Evolutionary conservation across 345 rosid genomes (phyloP).

Genomic region (Hypericum androsaemum): DNA sequence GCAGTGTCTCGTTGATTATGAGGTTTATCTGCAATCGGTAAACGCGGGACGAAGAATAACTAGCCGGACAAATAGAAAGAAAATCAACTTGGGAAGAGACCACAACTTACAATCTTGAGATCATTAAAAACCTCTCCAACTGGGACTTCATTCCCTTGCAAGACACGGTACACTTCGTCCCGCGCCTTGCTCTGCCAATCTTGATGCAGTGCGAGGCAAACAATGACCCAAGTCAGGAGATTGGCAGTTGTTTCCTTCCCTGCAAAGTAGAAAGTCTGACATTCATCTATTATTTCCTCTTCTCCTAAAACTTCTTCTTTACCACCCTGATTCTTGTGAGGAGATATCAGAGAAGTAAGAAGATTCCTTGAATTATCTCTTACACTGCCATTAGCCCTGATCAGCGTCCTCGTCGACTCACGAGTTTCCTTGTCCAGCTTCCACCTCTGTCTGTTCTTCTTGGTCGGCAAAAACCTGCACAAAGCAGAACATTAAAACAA

Average conservation of each 20-base stretch:
- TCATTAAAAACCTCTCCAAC: constrained; percentile 35
- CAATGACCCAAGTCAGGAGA: constrained; percentile 56
- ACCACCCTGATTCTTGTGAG: constrained; percentile 39
- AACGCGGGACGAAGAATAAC: neutral
- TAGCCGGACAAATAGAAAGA: neutral
- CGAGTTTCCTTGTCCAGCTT: constrained; percentile 58
- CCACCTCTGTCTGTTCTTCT: constrained; percentile 71
- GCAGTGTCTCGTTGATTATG: constrained; percentile 60
- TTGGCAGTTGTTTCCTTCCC: constrained; percentile 77
- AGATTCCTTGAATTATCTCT: constrained; percentile 39
- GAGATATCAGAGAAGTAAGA: constrained; percentile 43
- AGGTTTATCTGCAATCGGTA: constrained; percentile 36
- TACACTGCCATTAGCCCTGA: constrained; percentile 24
- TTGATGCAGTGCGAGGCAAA: constrained; percentile 58
- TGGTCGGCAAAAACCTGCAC: constrained; percentile 63
- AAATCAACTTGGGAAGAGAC: neutral
- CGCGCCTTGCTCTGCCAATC: constrained; percentile 76
- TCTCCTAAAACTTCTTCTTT: constrained; percentile 46
- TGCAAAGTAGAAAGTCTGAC: constrained; percentile 82
- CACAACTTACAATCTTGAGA: constrained; percentile 53
- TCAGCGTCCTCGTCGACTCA: constrained; percentile 38
- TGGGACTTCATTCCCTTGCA: constrained; percentile 24
- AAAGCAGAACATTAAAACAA: neutral
- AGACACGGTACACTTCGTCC: constrained; percentile 46
- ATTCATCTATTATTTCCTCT: constrained; percentile 73